Conservation (phyloP, 192 early-diverging fungal genomes). For the Piromyces sp. region DNA sequence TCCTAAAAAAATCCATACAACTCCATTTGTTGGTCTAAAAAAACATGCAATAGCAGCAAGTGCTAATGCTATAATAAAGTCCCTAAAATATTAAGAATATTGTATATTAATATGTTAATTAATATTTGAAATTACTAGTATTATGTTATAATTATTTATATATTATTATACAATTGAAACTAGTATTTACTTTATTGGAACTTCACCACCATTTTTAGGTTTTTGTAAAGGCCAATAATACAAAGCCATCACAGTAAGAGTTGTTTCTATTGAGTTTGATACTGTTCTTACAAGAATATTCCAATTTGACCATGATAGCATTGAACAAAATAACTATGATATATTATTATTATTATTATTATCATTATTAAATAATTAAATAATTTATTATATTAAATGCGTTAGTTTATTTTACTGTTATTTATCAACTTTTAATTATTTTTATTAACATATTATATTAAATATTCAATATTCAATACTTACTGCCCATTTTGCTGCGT, state of each 20-base stretch:
- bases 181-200: background rate
- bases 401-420: too few species aligned
- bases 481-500: constrained; percentile 47
- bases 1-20: constrained; percentile 71
- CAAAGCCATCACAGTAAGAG: constrained; percentile 52
- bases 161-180: background rate
- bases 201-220: constrained; percentile 3
- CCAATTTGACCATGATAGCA: constrained; percentile 40
- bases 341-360: too few species aligned
- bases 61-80: constrained; percentile 25
- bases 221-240: constrained; percentile 66
- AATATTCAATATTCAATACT: background rate
- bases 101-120: background rate
- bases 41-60: constrained; percentile 70
- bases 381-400: background rate
- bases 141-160: constrained; percentile 3
- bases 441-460: too few species aligned
- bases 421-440: too few species aligned
- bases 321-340: constrained; percentile 28
- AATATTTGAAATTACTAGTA: constrained; percentile 5
- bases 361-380: background rate
- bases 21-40: constrained; percentile 70
- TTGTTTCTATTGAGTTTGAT: constrained; percentile 57
- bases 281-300: constrained; percentile 42
- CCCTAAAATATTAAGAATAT: background rate